Base-by-base conservation (phyloP, 331 rosid genomes). In the Acacia concinna region DNA sequence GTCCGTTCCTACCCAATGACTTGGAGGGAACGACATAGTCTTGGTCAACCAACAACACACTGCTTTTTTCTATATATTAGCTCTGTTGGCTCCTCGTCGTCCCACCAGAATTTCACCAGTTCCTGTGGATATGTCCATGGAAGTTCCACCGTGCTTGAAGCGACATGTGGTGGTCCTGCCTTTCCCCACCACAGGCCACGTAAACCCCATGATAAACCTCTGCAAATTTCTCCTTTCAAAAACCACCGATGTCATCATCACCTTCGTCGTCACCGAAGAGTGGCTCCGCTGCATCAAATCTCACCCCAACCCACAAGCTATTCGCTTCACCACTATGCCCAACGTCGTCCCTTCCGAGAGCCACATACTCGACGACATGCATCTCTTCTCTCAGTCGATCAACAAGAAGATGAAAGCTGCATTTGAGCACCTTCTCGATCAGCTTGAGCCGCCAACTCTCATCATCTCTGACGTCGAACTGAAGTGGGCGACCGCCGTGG, bases 171-270 rank as follows among this genome's bases (percentile, higher is more conserved):
- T 87, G 73, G 91, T 86, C 18, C 72, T 88, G 57, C 91, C 91
- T 2, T 86, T 76, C 79, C 91, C 92, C 1, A 86, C 87, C 3
- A 70, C 87, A 56, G 88, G 94, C 40, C 94, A 90, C 81, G 70
- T 88, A 47, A 88, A 88, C 87, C 84, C 94, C 17, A 83, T 86
- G 91, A 81, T 86, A 88, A 86, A 64, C 81, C 79, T 85, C 41
- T 90, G 92, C 84, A 90, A 86, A 35, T 23, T 67, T 23, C 82
- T 90, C 9, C 49, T 62, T 51, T 80, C 81, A 0, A 63, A 18
- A 75, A 72, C 81, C 18, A 15, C 18, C n/a, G 10, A 85, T 12
- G 25, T 88, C 10, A 79, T 83, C 54, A 67, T 90, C 79, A 88
- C 88, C 64, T 82, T 86, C 59, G 88, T 88, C 17, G 63, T 86